phyloP scores from a whole-genome alignment of 805 yeast genomes.

The Scheffersomyces lignosus region DNA sequence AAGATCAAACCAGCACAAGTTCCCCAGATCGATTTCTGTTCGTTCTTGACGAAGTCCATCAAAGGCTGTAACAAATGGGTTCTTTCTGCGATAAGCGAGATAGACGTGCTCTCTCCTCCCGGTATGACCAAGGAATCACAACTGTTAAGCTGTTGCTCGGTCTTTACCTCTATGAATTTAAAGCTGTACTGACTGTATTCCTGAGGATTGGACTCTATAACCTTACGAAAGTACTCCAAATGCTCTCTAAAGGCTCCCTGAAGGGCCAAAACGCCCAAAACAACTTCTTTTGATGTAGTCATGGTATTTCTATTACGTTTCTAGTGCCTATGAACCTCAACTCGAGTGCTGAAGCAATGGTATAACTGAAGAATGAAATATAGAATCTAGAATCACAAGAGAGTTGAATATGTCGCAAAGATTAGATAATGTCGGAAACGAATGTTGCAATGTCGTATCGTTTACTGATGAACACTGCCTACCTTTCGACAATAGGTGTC shows the following conservation, averaged over 20 bases:
- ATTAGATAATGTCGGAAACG: too few species aligned
- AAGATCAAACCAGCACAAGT: slow-evolving; percentile 84
- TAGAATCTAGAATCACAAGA: too few species aligned
- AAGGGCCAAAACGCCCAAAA: slow-evolving; percentile 70
- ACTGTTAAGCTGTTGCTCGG: slow-evolving; percentile 44
- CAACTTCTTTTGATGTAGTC: neutral
- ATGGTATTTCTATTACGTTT: too few species aligned
- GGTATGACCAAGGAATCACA: slow-evolving; percentile 70
- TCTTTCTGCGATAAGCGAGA: slow-evolving; percentile 69
- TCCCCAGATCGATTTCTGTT: slow-evolving; percentile 68
- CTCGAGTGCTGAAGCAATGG: too few species aligned
- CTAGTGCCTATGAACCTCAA: too few species aligned
- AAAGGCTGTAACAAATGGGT: slow-evolving; percentile 58
- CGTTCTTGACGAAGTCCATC: slow-evolving; percentile 47
- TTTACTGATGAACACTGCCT: too few species aligned
- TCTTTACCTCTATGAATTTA: slow-evolving; percentile 49
- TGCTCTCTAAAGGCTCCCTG: slow-evolving; percentile 83
- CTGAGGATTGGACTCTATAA: slow-evolving; percentile 17
- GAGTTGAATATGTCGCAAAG: too few species aligned
- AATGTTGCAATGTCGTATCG: too few species aligned
- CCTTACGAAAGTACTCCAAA: slow-evolving; percentile 45
- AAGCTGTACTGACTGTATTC: slow-evolving; percentile 30
- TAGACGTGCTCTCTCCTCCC: slow-evolving; percentile 71
- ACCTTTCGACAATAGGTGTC: too few species aligned
- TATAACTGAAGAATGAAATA: too few species aligned